These are phyloP conservation scores for Lichtheimia hyalospora DNA, from an alignment of 371 early-diverging fungal species.

Conservation along the genomic window DNA sequence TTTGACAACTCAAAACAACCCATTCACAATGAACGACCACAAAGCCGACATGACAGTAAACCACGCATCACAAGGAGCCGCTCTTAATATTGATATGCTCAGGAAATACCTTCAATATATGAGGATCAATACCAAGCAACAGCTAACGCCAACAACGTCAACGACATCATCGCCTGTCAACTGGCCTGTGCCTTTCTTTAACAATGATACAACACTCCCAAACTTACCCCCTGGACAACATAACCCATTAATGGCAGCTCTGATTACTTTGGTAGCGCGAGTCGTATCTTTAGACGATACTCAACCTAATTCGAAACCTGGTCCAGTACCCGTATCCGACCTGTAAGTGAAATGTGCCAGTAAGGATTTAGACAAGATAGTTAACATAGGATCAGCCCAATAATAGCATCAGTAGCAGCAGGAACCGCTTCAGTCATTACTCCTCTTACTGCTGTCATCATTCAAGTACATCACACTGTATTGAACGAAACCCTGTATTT, in stretches of 20 bases:
- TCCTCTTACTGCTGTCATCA: conserved; percentile 20
- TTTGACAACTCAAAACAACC: no score
- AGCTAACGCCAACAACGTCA: no score
- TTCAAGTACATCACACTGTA: conserved; percentile 44
- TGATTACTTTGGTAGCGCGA: conserved; percentile 7
- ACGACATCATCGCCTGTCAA: no score
- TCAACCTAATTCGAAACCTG: neutral
- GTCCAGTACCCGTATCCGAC: conserved; percentile 3
- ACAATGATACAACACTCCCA: no score
- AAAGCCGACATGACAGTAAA: no score
- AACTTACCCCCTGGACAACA: no score
- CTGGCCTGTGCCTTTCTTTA: no score
- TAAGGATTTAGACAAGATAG: neutral
- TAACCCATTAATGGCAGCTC: no score
- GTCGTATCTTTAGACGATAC: neutral
- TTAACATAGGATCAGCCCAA: neutral
- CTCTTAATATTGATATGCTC: neutral
- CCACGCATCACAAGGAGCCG: neutral
- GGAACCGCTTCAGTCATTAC: neutral
- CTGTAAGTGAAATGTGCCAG: neutral
- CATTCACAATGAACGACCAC: no score
- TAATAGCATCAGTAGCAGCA: neutral
- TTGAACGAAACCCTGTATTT: conserved; percentile 44
- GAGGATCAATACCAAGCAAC: no score
- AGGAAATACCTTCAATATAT: no score